Evolutionary conservation across 768 basidiomycete species (phyloP).

Genomic region (Mycena leptocephala): DNA sequence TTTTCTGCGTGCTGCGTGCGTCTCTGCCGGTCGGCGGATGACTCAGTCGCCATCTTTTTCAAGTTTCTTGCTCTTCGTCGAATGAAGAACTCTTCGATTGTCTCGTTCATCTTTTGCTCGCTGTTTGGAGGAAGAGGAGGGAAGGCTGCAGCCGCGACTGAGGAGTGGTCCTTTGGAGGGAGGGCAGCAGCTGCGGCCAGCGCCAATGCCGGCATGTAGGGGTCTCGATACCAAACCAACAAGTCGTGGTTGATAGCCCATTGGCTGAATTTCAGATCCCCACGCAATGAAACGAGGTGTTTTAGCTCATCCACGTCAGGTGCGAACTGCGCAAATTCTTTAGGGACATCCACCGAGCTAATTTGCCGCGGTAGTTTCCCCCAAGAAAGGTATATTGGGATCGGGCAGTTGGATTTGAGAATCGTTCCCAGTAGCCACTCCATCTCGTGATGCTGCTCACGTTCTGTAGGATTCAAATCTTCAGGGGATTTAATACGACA

Average conservation of each 20-base stretch:
- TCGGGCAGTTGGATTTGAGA: neutral
- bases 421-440: neutral
- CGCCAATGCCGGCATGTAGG: neutral
- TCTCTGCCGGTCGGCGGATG: neutral
- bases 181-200: neutral
- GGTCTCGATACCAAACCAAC: too few relatives aligned
- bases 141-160: neutral
- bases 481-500: neutral
- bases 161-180: neutral
- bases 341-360: neutral
- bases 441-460: neutral
- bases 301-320: neutral
- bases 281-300: neutral
- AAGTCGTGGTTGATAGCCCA: neutral
- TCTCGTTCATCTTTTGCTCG: neutral
- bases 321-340: neutral
- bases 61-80: neutral
- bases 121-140: neutral
- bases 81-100: neutral
- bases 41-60: neutral
- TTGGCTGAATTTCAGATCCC: neutral
- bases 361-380: neutral
- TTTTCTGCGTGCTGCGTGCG: neutral
- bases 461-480: neutral
- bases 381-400: constrained; percentile 9